A percentile compares a stretch with the other conserved stretches of the same genome.
phyloP scores from a whole-genome alignment of 768 basidiomycete species.

The Asterophora parasitica region DNA sequence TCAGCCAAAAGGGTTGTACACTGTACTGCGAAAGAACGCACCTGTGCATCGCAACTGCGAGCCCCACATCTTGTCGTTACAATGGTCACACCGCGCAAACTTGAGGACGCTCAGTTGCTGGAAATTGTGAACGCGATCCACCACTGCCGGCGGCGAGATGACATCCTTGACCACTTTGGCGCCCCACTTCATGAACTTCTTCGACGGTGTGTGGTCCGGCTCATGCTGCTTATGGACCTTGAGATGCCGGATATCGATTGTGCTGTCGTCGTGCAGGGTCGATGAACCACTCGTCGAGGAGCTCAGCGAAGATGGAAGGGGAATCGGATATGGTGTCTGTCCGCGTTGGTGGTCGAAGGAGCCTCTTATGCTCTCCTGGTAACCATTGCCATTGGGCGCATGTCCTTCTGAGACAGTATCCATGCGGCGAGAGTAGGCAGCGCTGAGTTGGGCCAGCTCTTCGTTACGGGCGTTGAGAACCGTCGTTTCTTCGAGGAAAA shows the following conservation, averaged over 20 bases:
- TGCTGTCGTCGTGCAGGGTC: constrained; percentile 44
- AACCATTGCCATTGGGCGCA: constrained; percentile 26
- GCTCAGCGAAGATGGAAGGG: constrained; percentile 33
- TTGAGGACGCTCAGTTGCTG: constrained; percentile 85
- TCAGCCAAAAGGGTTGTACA: neutral
- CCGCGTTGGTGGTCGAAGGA: constrained; percentile 26
- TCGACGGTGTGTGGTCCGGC: constrained; percentile 40
- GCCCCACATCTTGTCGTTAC: constrained; percentile 98
- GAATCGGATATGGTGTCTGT: constrained; percentile 22
- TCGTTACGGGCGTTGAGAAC: constrained; percentile 89
- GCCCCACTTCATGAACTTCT: constrained; percentile 68
- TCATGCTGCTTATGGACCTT: constrained; percentile 44
- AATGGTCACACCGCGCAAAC: constrained; percentile 91
- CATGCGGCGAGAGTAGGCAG: constrained; percentile 75
- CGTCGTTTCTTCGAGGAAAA: constrained; percentile 87
- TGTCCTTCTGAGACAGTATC: constrained; percentile 46
- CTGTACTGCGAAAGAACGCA: constrained; percentile 34
- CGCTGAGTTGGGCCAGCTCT: constrained; percentile 83
- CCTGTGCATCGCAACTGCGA: constrained; percentile 88
- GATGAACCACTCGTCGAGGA: constrained; percentile 43
- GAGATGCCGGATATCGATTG: constrained; percentile 29
- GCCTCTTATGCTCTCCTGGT: constrained; percentile 17
- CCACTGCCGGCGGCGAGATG: constrained; percentile 23
- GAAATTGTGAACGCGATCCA: constrained; percentile 71
- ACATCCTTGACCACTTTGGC: constrained; percentile 43